Evolutionary conservation across 2,329 filamentous ascomycete species (phyloP).

Genomic region (Biscogniauxia mediterranea): DNA sequence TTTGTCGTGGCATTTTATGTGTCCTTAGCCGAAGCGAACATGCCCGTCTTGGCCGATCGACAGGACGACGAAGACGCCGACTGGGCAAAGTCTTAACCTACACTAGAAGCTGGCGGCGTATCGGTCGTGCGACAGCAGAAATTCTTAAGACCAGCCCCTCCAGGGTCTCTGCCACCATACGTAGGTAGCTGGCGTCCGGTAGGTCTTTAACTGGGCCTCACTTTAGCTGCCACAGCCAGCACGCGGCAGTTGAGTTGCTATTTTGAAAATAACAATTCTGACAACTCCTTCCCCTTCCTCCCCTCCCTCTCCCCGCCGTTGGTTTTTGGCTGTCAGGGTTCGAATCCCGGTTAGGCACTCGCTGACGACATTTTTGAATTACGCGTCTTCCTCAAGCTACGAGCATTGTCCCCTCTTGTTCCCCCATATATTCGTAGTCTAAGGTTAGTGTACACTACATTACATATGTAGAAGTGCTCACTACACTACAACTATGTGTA

Average conservation of each 20-base stretch:
- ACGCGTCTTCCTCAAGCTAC: neutral
- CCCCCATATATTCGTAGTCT: too few relatives aligned
- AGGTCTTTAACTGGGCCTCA: neutral
- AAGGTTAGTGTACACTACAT: too few relatives aligned
- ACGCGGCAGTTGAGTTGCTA: neutral
- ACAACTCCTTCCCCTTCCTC: neutral
- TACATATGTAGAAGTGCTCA: too few relatives aligned
- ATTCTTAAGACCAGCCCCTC: neutral
- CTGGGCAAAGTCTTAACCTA: neutral
- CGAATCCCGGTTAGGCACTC: neutral
- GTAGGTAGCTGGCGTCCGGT: neutral
- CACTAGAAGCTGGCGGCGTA: neutral
- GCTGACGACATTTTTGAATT: neutral
- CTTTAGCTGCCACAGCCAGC: neutral
- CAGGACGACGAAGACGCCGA: neutral
- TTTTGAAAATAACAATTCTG: neutral
- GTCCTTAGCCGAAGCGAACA: neutral
- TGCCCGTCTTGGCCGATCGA: neutral
- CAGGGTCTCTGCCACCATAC: neutral
- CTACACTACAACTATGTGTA: too few relatives aligned
- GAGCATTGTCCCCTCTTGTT: neutral
- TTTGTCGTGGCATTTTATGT: neutral
- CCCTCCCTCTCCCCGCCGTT: too few relatives aligned
- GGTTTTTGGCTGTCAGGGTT: neutral
- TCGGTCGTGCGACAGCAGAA: neutral